Evolutionary conservation across 2,329 filamentous ascomycete genomes (phyloP), one percentile per base, ranked within the genome.

Genomic region (Fusarium nanum): DNA sequence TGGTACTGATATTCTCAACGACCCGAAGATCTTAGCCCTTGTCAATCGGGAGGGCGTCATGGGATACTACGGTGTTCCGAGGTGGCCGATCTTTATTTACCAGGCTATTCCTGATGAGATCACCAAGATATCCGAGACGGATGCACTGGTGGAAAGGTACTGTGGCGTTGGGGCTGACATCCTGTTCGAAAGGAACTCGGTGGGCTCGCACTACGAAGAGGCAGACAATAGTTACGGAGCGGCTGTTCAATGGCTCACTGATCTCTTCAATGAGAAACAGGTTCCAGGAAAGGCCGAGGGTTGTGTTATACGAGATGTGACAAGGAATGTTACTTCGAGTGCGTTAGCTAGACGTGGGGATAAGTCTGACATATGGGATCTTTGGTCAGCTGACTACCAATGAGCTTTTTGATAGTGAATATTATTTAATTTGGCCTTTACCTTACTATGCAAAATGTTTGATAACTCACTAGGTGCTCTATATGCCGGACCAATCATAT

Each of bases 31-130:
- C 1, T 2, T 10, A 4, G 16, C 12, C 6, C 22, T 68, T 11
- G 16, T 75, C 20, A 68, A 75, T 20, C 54, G 53, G 0, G 73
- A 75, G 13, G 73, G 73, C 0, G 49, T 73, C 0, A 66, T 75
- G 73, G 73, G 73, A 7, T 74, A 72, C 8, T 54, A 75, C 5
- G 73, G 73, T 1, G 67, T 73, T 2, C 73, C 73, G 2, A 50
- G 52, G 9, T 68, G 70, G 64, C 73, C 73, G 0, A 28, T 74
- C 4, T 75, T 68, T 25, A 72, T 55, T 0, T 75, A 75, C 48
- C 68, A 75, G 14, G 49, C 65, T 5, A 22, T 75, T 9, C 13
- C 56, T 0, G 73, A 75, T 3, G 73, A 75, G 32, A 56, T 74
- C 18, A 72, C 69, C n/a, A 59, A 55, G 0, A 49, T 75, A 2